A percentile compares a stretch with the other conserved stretches of the same genome.
Evolutionary conservation across 768 basidiomycete genomes (phyloP).

Genomic region (Rhizopogon sp.): DNA sequence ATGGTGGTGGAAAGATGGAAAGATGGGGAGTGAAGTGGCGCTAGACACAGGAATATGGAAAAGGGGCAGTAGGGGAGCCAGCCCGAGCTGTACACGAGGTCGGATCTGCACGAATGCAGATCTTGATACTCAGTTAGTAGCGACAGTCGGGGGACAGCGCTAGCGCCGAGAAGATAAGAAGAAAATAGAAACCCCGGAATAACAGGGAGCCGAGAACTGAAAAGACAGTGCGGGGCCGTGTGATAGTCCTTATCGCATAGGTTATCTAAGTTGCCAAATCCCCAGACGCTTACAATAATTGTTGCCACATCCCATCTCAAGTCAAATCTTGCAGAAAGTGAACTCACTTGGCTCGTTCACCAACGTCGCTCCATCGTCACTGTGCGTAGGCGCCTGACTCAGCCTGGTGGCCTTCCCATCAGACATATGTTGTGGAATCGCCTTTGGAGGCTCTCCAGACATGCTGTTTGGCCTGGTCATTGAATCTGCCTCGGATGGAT

Average conservation of each 20-base stretch:
- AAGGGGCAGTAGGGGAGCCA: background rate
- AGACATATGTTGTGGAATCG: background rate
- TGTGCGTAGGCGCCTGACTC: background rate
- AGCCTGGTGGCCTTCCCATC: background rate
- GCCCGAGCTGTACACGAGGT: background rate
- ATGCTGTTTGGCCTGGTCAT: background rate
- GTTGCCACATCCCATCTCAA: background rate
- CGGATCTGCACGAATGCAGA: background rate
- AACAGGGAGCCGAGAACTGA: background rate
- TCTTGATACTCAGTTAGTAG: background rate
- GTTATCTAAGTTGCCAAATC: background rate
- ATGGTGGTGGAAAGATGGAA: background rate
- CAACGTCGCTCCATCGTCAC: slow-evolving; percentile 1
- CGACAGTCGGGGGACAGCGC: background rate
- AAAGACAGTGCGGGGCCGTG: background rate
- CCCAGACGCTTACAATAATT: background rate
- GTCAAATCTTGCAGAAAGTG: background rate
- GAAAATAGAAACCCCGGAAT: background rate
- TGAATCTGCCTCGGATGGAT: background rate
- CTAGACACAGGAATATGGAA: background rate
- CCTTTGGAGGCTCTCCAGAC: background rate
- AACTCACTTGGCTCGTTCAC: background rate
- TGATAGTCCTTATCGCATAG: background rate
- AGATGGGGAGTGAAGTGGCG: background rate
- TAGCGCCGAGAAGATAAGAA: slow-evolving; percentile 3